Percentiles rank a stretch among this genome's conserved stretches.
Conservation (phyloP, 1,284 basidiomycete species). For the Ceratobasidium sp. region DNA sequence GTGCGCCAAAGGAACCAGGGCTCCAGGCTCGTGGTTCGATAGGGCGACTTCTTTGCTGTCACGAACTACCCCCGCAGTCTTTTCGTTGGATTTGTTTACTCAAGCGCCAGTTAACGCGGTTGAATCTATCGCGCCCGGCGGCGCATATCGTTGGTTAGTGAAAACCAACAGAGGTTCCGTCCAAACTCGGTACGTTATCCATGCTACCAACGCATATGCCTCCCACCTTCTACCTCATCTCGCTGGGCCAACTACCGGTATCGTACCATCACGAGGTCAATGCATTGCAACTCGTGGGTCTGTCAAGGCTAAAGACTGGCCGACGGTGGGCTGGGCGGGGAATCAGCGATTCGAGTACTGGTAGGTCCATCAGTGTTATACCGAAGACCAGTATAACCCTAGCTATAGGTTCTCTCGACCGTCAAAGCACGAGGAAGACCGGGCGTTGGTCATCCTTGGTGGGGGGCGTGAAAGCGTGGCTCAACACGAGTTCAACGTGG, state of each 20-base stretch:
- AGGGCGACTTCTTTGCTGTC: conserved; percentile 21
- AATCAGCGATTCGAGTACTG: conserved; percentile 77
- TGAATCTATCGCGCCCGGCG: conserved; percentile 47
- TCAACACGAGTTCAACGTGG: conserved; percentile 63
- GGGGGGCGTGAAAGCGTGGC: conserved; percentile 68
- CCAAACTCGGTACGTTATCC: conserved; percentile 69
- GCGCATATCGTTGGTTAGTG: conserved; percentile 61
- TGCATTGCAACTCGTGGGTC: conserved; percentile 70
- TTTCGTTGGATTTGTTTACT: conserved; percentile 70
- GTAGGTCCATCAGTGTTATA: conserved; percentile 54
- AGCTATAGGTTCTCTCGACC: conserved; percentile 41
- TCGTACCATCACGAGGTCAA: conserved; percentile 80
- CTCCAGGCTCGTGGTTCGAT: conserved; percentile 32
- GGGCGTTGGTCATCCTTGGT: conserved; percentile 76
- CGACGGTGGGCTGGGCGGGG: conserved; percentile 54
- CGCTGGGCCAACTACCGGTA: conserved; percentile 60
- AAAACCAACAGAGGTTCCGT: conserved; percentile 70
- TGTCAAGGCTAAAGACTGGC: conserved; percentile 52
- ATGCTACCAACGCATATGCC: conserved; percentile 84
- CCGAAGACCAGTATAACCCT: neutral
- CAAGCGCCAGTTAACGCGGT: conserved; percentile 71
- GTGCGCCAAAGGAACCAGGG: conserved; percentile 46
- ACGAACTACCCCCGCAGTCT: conserved; percentile 34
- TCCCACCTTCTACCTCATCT: conserved; percentile 74
- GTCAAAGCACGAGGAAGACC: conserved; percentile 50